A percentile compares a stretch with the other conserved stretches of the same genome.
Conservation (phyloP, 2,329 filamentous ascomycete genomes). For the Microsporum ferrugineum region DNA sequence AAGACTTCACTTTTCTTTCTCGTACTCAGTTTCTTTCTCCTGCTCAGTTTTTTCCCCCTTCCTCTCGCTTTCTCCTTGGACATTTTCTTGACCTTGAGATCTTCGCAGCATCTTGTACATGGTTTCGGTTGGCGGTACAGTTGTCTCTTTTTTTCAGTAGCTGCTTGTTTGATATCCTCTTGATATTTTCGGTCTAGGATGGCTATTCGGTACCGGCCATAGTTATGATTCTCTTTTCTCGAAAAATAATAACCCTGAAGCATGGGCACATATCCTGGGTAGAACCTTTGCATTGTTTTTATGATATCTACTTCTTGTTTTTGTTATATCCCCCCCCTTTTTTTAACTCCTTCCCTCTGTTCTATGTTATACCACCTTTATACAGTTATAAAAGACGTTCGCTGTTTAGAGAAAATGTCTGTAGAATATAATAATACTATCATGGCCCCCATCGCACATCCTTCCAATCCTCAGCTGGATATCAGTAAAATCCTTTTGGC, state of each 20-base stretch:
- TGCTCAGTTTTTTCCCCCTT: background rate
- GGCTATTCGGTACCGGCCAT: background rate
- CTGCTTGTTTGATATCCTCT: constrained; percentile 1
- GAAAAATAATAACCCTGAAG: background rate
- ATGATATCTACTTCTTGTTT: background rate
- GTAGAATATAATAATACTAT: too few relatives aligned
- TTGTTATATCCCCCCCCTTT: background rate
- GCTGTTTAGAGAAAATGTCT: too few relatives aligned
- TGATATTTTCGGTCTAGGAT: background rate
- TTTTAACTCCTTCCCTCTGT: too few relatives aligned
- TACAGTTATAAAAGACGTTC: too few relatives aligned
- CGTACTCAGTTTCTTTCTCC: background rate
- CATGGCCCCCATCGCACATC: too few relatives aligned
- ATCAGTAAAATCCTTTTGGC: too few relatives aligned
- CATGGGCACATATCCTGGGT: background rate
- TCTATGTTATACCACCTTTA: too few relatives aligned
- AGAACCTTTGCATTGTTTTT: background rate
- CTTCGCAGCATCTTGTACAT: background rate
- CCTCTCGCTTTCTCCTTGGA: background rate
- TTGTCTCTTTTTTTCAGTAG: background rate
- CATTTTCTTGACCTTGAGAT: background rate
- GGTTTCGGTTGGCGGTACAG: background rate
- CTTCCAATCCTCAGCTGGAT: too few relatives aligned
- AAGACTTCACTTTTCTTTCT: background rate
- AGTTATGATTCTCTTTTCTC: background rate